phyloP scores from a whole-genome alignment of 352 stramenopile genomes.

The Pythium chondricola region DNA sequence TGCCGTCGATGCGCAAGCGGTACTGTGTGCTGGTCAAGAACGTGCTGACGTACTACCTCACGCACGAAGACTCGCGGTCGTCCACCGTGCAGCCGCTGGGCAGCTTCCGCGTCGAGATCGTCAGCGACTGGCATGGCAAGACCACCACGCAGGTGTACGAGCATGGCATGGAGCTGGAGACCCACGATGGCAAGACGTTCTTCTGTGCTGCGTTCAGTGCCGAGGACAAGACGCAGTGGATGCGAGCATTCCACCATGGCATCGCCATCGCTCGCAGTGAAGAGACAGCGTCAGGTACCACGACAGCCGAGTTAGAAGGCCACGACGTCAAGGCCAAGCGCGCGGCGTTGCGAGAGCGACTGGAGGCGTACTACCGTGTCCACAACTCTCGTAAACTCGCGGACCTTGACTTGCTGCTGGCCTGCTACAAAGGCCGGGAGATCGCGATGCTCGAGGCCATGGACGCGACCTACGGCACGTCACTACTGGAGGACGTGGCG shows the following conservation, averaged over 20 bases:
- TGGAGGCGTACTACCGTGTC: conserved; percentile 23
- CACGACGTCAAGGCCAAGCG: conserved; percentile 12
- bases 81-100: conserved; percentile 18
- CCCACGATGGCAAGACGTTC: conserved; percentile 55
- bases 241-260: conserved; percentile 47
- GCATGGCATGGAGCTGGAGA: conserved; percentile 66
- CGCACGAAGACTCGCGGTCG: conserved; percentile 60
- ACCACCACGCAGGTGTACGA: conserved; percentile 44
- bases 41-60: conserved; percentile 56
- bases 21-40: conserved; percentile 61
- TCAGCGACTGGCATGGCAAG: conserved; percentile 68
- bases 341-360: conserved; percentile 14
- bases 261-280: conserved; percentile 26
- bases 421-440: conserved; percentile 27
- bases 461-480: conserved; percentile 22
- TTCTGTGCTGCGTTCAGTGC: conserved; percentile 54
- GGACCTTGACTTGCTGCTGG: conserved; percentile 24
- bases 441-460: conserved; percentile 23
- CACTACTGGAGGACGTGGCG: conserved; percentile 11
- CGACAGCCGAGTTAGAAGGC: neutral
- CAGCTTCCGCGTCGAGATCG: conserved; percentile 41
- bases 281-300: conserved; percentile 1
- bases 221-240: conserved; percentile 56
- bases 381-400: conserved; percentile 27
- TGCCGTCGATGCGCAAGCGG: conserved; percentile 70